Conservation (phyloP, 2,329 filamentous ascomycete species). For the Endoconidiophora laricicola region DNA sequence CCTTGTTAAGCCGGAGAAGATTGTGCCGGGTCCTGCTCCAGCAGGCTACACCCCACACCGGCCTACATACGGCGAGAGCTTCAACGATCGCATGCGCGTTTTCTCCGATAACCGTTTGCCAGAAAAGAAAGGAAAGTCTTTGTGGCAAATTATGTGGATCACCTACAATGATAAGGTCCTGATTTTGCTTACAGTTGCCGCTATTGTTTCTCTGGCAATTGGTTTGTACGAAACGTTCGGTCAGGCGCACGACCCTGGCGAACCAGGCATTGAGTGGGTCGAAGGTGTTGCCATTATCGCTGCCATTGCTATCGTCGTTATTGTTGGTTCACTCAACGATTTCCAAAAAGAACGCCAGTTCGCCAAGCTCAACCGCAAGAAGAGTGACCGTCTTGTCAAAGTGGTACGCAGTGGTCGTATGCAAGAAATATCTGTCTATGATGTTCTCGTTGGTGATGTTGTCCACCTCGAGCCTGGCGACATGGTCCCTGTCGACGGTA, state of each 20-base stretch:
- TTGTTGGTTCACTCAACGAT: slow-evolving; percentile 63
- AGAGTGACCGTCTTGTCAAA: slow-evolving; percentile 58
- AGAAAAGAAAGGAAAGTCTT: slow-evolving; percentile 56
- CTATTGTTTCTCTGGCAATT: slow-evolving; percentile 54
- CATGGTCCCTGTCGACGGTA: slow-evolving; percentile 55
- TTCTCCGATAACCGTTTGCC: slow-evolving; percentile 58
- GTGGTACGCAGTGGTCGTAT: slow-evolving; percentile 55
- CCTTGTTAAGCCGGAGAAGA: slow-evolving; percentile 17
- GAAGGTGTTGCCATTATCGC: slow-evolving; percentile 69
- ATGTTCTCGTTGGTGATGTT: slow-evolving; percentile 54
- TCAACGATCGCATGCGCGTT: slow-evolving; percentile 50
- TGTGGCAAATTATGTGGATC: slow-evolving; percentile 62
- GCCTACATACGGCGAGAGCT: slow-evolving; percentile 22
- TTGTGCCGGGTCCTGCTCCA: not conserved
- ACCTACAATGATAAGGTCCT: slow-evolving; percentile 73
- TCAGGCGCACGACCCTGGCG: slow-evolving; percentile 29
- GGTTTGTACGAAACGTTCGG: slow-evolving; percentile 63
- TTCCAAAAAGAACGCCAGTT: slow-evolving; percentile 71
- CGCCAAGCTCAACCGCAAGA: slow-evolving; percentile 62
- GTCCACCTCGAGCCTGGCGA: slow-evolving; percentile 60
- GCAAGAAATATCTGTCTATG: slow-evolving; percentile 51
- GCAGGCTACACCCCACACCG: slow-evolving; percentile 9
- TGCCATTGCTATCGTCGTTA: slow-evolving; percentile 61
- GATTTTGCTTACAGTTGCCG: slow-evolving; percentile 53
- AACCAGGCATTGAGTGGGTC: slow-evolving; percentile 56